These are phyloP conservation scores for Pichia sp. DNA, from an alignment of 1,139 yeast genomes.

Conservation along the genomic window DNA sequence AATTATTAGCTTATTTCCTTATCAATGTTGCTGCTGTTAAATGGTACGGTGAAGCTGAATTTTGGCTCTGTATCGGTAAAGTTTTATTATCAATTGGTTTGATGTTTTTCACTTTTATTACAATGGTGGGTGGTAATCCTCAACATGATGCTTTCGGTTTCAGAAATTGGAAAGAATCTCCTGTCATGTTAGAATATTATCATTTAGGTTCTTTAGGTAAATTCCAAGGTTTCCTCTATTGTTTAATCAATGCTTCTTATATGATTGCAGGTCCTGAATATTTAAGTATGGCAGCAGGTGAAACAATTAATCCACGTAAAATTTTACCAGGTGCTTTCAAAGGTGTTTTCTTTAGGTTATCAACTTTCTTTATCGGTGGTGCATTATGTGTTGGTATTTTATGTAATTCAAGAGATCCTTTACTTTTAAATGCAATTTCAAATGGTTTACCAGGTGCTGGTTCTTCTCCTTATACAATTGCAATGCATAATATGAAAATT, in stretches of 20 bases:
- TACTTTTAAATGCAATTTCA: slow-evolving; percentile 35
- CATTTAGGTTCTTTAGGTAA: slow-evolving; percentile 40
- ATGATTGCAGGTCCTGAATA: slow-evolving; percentile 50
- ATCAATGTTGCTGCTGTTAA: slow-evolving; percentile 46
- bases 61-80: slow-evolving; percentile 46
- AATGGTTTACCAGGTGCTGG: slow-evolving; percentile 52
- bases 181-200: slow-evolving; percentile 33
- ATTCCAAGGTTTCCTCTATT: slow-evolving; percentile 44
- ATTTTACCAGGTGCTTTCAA: slow-evolving; percentile 74
- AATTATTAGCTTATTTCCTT: slow-evolving; percentile 37
- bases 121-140: slow-evolving; percentile 56
- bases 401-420: slow-evolving; percentile 46
- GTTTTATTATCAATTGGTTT: slow-evolving; percentile 43
- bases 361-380: slow-evolving; percentile 61
- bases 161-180: slow-evolving; percentile 35
- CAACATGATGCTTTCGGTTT: slow-evolving; percentile 31
- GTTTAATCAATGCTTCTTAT: slow-evolving; percentile 39
- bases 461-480: slow-evolving; percentile 58
- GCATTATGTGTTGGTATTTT: slow-evolving; percentile 54
- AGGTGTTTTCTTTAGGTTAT: slow-evolving; percentile 66
- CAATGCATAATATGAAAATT: slow-evolving; percentile 48
- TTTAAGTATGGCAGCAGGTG: slow-evolving; percentile 49
- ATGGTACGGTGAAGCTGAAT: slow-evolving; percentile 48
- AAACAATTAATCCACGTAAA: slow-evolving; percentile 59
- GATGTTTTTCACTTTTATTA: slow-evolving; percentile 42